Base-by-base conservation (phyloP, 495 filamentous ascomycete species). In the Penicillium egyptiacum region DNA sequence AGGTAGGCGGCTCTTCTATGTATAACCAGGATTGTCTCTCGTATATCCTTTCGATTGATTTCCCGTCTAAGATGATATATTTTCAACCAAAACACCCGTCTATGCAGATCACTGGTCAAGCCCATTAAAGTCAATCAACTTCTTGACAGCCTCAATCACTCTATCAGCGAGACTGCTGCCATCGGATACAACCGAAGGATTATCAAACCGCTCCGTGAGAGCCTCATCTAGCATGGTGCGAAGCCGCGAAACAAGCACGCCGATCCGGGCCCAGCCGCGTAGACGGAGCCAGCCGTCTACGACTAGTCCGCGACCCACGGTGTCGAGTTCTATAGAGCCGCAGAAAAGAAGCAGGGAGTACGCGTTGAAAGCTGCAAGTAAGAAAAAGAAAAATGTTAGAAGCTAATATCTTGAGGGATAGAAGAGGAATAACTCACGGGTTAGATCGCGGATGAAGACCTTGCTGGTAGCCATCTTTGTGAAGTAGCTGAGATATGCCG, bases 281-380 rank as follows among this genome's bases (percentile, higher is more conserved):
- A 98, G 74, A 30, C 89, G 80, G 35, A 98, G 71, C 95, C 95
- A 97, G 40, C 90, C 92, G 73, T 98, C 95, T 5, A 98, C 90
- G 14, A 97, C 75, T 3, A 98, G 75, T 4, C 95, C 94, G 8
- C 93, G 81, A 3, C 93, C 94, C 42, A 88, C 80, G 0, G 91
- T 96, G 70, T 98, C 94, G 2, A 98, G 82, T 44, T 81, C 79
- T 43, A 97, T 91, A 11, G 83, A 78, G 8, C 92, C 93, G 9
- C 87, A 87, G 72, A 98, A 97, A n/a, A 98, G 81, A 25, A 98
- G 83, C 5, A 96, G 80, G 5, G 89, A 87, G 68, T 92, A 98
- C 2, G 89, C 84, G 65, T 96, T 96, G 75, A 96, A 94, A 14
- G 94, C 89, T 92, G 57, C 40, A 46, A 42, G n/a, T 9, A 19